phyloP scores from a whole-genome alignment of 371 early-diverging fungal genomes.

The Lichtheimia hyalospora region DNA sequence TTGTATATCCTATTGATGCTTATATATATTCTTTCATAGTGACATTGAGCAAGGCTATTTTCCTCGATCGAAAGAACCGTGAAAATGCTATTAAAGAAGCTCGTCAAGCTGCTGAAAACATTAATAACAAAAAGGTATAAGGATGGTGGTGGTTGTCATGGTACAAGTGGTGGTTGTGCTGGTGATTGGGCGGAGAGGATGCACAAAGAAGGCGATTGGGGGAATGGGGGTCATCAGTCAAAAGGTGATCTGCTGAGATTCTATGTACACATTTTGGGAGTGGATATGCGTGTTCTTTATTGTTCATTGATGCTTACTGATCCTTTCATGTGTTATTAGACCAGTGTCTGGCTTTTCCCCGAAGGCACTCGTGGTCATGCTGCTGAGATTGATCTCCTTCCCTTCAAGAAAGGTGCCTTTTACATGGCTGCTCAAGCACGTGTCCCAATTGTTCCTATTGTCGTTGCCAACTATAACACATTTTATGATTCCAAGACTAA shows the following conservation, averaged over 20 bases:
- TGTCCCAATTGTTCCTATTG: constrained; percentile 91
- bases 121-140: constrained; percentile 76
- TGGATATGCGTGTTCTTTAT: neutral
- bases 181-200: too few relatives aligned
- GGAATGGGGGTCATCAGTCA: too few relatives aligned
- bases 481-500: constrained; percentile 64
- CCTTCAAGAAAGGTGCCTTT: constrained; percentile 94
- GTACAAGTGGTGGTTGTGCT: too few relatives aligned
- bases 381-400: constrained; percentile 71
- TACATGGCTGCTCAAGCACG: constrained; percentile 87
- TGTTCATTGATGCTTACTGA: neutral
- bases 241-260: too few relatives aligned
- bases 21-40: constrained; percentile 50
- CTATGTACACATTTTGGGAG: too few relatives aligned
- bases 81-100: constrained; percentile 80
- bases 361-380: constrained; percentile 92
- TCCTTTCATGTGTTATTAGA: constrained; percentile 28
- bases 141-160: neutral
- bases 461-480: constrained; percentile 76
- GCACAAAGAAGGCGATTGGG: too few relatives aligned
- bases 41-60: constrained; percentile 77
- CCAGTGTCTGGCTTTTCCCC: constrained; percentile 87
- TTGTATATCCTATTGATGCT: neutral
- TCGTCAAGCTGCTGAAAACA: constrained; percentile 68
- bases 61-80: constrained; percentile 87